phyloP scores from a whole-genome alignment of 768 basidiomycete species.

The Hydnomerulius pinastri region DNA sequence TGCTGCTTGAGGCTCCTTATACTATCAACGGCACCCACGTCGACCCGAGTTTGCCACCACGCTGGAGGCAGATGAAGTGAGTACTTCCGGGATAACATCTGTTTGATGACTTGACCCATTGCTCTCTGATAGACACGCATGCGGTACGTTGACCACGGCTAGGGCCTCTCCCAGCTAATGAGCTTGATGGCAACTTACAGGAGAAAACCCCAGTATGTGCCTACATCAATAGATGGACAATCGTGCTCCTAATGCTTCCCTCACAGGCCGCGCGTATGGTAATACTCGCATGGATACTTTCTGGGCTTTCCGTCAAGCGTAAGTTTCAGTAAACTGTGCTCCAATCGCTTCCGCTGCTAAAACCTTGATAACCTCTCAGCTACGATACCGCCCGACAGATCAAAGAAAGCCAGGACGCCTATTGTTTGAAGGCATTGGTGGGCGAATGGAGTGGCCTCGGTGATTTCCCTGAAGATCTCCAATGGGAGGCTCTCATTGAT shows the following conservation, averaged over 20 bases:
- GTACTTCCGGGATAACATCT: slow-evolving; percentile 17
- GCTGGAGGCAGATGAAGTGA: slow-evolving; percentile 85
- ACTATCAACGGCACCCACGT: slow-evolving; percentile 49
- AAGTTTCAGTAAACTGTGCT: slow-evolving; percentile 7
- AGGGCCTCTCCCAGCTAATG: background rate
- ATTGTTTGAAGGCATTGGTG: slow-evolving; percentile 45
- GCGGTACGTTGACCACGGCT: slow-evolving; percentile 38
- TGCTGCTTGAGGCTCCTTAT: slow-evolving; percentile 84
- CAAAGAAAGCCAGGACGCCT: slow-evolving; percentile 55
- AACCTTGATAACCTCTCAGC: slow-evolving; percentile 21
- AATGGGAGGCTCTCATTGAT: slow-evolving; percentile 80
- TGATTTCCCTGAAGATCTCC: slow-evolving; percentile 67
- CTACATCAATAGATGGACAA: background rate
- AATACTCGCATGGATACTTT: slow-evolving; percentile 47
- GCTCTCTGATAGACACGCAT: slow-evolving; percentile 51
- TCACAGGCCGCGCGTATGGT: slow-evolving; percentile 29
- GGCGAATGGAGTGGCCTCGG: slow-evolving; percentile 42
- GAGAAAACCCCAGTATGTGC: slow-evolving; percentile 49
- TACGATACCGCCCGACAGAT: slow-evolving; percentile 58
- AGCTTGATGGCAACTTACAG: slow-evolving; percentile 21
- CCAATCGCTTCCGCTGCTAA: slow-evolving; percentile 2
- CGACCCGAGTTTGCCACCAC: slow-evolving; percentile 43
- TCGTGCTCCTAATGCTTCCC: background rate
- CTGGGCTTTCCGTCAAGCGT: slow-evolving; percentile 58
- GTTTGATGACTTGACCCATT: slow-evolving; percentile 5